Conservation (phyloP, 768 basidiomycete genomes). For the Lepiota venenata region DNA sequence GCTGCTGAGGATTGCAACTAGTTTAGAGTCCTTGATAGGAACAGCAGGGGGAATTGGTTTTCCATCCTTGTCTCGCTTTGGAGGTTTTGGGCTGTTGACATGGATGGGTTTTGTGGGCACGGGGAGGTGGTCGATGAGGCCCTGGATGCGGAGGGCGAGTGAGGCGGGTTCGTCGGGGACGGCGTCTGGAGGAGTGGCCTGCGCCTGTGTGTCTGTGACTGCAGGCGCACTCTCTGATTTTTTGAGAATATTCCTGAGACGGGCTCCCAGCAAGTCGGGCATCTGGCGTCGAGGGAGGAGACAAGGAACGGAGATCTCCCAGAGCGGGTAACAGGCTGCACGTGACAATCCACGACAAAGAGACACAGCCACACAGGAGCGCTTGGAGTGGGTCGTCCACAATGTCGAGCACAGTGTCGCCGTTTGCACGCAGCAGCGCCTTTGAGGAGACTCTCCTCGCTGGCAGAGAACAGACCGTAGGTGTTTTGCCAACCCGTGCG, state of each 20-base stretch:
- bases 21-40: not conserved
- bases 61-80: not conserved
- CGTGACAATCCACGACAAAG: not conserved
- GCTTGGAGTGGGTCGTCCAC: not conserved
- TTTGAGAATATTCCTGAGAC: conserved; percentile 5
- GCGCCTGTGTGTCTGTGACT: not conserved
- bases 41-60: not conserved
- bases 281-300: not conserved
- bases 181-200: not conserved
- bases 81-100: not conserved
- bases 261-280: not conserved
- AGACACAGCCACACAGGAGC: not conserved
- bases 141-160: conserved; percentile 6
- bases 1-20: not conserved
- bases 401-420: conserved; percentile 45
- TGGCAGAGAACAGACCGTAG: conserved; percentile 58
- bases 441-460: conserved; percentile 51
- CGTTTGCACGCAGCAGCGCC: conserved; percentile 57
- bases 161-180: not conserved
- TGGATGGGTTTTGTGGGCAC: not conserved
- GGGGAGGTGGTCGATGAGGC: conserved; percentile 5
- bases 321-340: not conserved
- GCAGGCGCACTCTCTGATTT: not conserved
- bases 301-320: not conserved
- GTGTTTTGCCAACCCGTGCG: conserved; percentile 14